Conservation (phyloP, 176 grass and related monocot genomes). For the Lolium perenne region DNA sequence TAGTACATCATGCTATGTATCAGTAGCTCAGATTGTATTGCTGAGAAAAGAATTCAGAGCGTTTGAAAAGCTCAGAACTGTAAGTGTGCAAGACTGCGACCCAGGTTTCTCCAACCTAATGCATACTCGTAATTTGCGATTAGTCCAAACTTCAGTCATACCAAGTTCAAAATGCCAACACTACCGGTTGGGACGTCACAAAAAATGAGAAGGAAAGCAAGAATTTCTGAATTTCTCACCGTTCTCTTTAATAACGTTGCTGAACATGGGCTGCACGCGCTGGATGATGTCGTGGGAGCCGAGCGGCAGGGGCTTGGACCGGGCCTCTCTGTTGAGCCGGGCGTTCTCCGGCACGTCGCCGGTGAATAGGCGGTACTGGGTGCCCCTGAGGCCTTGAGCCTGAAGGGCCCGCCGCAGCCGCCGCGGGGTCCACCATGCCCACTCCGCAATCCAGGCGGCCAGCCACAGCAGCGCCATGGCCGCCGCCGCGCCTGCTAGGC, state of each 20-base stretch:
- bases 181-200: background rate
- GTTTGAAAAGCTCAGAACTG: background rate
- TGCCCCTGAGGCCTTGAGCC: conserved; percentile 58
- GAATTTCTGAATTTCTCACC: conserved; percentile 22
- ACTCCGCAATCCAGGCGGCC: conserved; percentile 34
- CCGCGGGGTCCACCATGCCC: conserved; percentile 62
- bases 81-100: conserved; percentile 2
- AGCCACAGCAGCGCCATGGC: conserved; percentile 46
- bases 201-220: background rate
- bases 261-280: conserved; percentile 35
- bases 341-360: conserved; percentile 51
- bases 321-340: conserved; percentile 47
- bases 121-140: background rate
- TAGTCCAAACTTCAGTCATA: background rate
- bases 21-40: background rate
- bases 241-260: conserved; percentile 35
- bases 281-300: conserved; percentile 47
- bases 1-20: background rate
- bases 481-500: conserved; percentile 37
- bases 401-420: conserved; percentile 50
- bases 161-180: background rate
- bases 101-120: conserved; percentile 13
- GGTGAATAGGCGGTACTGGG: conserved; percentile 48
- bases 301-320: conserved; percentile 45
- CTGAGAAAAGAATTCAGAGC: background rate